Evolutionary conservation across 192 early-diverging fungal genomes (phyloP).

Genomic region (Backusella tarrabulga): DNA sequence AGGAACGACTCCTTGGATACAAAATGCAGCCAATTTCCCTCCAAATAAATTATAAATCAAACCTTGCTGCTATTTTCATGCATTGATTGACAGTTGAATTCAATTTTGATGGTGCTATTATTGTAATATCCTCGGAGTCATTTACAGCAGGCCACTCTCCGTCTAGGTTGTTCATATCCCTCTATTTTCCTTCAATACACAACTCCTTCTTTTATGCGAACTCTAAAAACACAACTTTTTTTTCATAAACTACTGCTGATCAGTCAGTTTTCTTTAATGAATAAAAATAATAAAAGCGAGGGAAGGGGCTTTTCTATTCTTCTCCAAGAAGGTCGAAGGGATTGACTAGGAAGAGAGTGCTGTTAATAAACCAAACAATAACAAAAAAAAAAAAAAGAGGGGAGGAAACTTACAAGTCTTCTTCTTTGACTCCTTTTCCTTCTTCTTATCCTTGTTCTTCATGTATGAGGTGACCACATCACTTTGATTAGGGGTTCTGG

Average conservation of each 20-base stretch:
- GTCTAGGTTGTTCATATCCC: not conserved
- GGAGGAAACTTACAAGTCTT: conserved; percentile 33
- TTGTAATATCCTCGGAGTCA: not conserved
- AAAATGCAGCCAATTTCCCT: not conserved
- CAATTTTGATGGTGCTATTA: too few relatives aligned
- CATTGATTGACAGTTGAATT: too few relatives aligned
- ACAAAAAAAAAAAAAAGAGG: not conserved
- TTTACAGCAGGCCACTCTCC: not conserved
- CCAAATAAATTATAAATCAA: not conserved
- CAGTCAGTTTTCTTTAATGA: not conserved
- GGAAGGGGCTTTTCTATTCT: not conserved
- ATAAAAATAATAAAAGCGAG: not conserved
- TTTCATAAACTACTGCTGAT: not conserved
- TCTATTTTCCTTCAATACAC: too few relatives aligned
- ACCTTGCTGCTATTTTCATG: not conserved
- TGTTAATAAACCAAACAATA: not conserved
- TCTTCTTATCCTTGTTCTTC: conserved; percentile 32
- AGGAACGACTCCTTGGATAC: not conserved
- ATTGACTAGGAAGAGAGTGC: not conserved
- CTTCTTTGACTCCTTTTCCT: conserved; percentile 27
- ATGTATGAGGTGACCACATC: conserved; percentile 14
- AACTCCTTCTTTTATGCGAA: not conserved
- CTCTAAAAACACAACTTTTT: not conserved
- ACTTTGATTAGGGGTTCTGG: conserved; percentile 27
- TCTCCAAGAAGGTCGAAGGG: conserved; percentile 8